Conservation (phyloP, 306 rosid genomes). For the Fagus sylvatica region DNA sequence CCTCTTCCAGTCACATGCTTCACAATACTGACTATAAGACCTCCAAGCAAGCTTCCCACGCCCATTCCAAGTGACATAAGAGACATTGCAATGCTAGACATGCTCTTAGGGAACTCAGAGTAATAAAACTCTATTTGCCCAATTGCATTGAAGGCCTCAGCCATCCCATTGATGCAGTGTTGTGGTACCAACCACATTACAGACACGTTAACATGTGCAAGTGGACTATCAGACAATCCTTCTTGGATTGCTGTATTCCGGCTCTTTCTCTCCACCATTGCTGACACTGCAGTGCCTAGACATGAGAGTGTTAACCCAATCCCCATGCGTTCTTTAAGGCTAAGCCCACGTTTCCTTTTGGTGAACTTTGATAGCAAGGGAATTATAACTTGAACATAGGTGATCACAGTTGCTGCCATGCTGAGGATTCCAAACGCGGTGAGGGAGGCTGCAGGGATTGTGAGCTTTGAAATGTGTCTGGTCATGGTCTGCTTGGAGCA, state of each 20-base stretch:
- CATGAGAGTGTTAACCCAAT: slow-evolving; percentile 51
- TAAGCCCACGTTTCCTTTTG: slow-evolving; percentile 29
- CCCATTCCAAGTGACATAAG: slow-evolving; percentile 51
- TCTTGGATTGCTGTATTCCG: slow-evolving; percentile 47
- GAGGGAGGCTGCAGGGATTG: slow-evolving; percentile 58
- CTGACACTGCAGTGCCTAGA: slow-evolving; percentile 45
- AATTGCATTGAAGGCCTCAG: slow-evolving; percentile 64
- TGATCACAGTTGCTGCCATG: slow-evolving; percentile 55
- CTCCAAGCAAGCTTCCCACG: slow-evolving; percentile 52
- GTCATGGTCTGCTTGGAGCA: slow-evolving; percentile 73
- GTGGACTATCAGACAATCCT: slow-evolving; percentile 34
- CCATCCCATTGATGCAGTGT: slow-evolving; percentile 55
- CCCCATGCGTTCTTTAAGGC: slow-evolving; percentile 54
- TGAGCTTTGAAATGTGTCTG: slow-evolving; percentile 32
- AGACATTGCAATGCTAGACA: slow-evolving; percentile 71
- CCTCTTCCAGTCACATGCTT: slow-evolving; percentile 31
- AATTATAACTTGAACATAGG: slow-evolving; percentile 53
- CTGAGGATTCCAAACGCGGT: slow-evolving; percentile 46
- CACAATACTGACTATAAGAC: slow-evolving; percentile 42
- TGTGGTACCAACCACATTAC: slow-evolving; percentile 82
- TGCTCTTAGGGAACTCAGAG: slow-evolving; percentile 66
- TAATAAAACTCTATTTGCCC: slow-evolving; percentile 80
- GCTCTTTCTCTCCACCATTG: slow-evolving; percentile 51
- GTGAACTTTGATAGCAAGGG: slow-evolving; percentile 48
- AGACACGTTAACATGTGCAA: slow-evolving; percentile 51